Base-by-base conservation (phyloP, 2,329 filamentous ascomycete genomes). In the Zelopaecilomyces penicillatus region DNA sequence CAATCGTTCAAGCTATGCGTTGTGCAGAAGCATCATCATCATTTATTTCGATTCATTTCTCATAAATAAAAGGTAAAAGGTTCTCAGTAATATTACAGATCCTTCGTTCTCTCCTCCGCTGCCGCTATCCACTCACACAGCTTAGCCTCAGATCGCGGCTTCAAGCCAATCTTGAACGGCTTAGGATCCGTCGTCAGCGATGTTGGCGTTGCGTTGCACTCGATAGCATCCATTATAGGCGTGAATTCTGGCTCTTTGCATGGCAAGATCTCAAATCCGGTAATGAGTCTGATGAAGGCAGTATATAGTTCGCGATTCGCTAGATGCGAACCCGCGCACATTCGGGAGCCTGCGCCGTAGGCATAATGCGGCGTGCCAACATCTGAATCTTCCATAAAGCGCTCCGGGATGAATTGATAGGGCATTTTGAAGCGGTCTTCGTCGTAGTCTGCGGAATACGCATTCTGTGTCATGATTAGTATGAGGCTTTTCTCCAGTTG, bases 371-470 rank as follows among this genome's bases (percentile, higher is more conserved):
- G 75, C 2, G 78, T 80, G 6, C 78, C 78, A 0, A 65, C 40
- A 67, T 65, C 75, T 26, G 65, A 67, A 42, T 80, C 70, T 42
- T 71, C 61, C 8, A 89, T 66, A 57, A 83, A 89, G 28, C 85
- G 76, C 51, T 88, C 83, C 0, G 84, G 82, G n/a, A 78, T 68
- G 60, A 89, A 88, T 5, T 67, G 63, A 29, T 72, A 50, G 0
- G 85, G 76, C 29, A 77, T 60, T 50, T 79, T 76, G 68, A 87
- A 89, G 57, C 87, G 83, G 0, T 65, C 61, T 5, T 73, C 70
- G 57, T 89, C 85, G 61, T 86, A 87, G 62, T 89, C 75, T 28
- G 83, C 85, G 1, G 82, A 83, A 62, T 83, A 88, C 7, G 84
- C 82, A 55, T 83, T 89, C 75, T 78, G 43, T 41, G 5, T 4